These are phyloP conservation scores for Aspergillus hiratsukae DNA, from an alignment of 2,329 filamentous ascomycete genomes.

Conservation along the genomic window DNA sequence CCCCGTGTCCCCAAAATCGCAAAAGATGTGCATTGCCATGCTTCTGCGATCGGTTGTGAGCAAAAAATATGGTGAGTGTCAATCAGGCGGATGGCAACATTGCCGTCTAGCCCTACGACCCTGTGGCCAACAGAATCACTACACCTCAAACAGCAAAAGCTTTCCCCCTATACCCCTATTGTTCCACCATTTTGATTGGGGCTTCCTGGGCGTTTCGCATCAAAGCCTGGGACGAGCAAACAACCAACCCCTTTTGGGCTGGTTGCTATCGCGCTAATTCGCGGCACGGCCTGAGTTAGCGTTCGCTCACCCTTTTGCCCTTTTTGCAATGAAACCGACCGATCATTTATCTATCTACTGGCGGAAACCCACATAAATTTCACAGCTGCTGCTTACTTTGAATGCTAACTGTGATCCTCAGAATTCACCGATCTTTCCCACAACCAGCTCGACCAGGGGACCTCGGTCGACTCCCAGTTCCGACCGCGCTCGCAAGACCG, in stretches of 20 bases:
- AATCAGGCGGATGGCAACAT: neutral
- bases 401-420: slow-evolving; percentile 10
- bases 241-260: slow-evolving; percentile 10
- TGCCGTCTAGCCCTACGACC: slow-evolving; percentile 1
- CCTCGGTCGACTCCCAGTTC: slow-evolving; percentile 47
- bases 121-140: neutral
- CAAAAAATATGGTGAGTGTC: slow-evolving; percentile 61
- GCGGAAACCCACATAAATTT: slow-evolving; percentile 5
- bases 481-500: slow-evolving; percentile 47
- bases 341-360: neutral
- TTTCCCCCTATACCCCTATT: neutral
- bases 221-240: slow-evolving; percentile 7
- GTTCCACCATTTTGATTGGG: neutral
- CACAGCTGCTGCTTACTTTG: slow-evolving; percentile 2
- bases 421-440: slow-evolving; percentile 37
- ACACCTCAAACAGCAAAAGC: neutral
- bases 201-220: neutral
- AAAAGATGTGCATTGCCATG: slow-evolving; percentile 69
- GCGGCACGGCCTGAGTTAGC: slow-evolving; percentile 20
- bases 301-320: slow-evolving; percentile 23
- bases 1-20: slow-evolving; percentile 63
- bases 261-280: slow-evolving; percentile 18
- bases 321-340: slow-evolving; percentile 1
- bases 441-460: slow-evolving; percentile 57
- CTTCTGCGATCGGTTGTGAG: slow-evolving; percentile 69